These are phyloP conservation scores for Xylaria sp. DNA, from an alignment of 2,329 filamentous ascomycete species.

Conservation along the genomic window DNA sequence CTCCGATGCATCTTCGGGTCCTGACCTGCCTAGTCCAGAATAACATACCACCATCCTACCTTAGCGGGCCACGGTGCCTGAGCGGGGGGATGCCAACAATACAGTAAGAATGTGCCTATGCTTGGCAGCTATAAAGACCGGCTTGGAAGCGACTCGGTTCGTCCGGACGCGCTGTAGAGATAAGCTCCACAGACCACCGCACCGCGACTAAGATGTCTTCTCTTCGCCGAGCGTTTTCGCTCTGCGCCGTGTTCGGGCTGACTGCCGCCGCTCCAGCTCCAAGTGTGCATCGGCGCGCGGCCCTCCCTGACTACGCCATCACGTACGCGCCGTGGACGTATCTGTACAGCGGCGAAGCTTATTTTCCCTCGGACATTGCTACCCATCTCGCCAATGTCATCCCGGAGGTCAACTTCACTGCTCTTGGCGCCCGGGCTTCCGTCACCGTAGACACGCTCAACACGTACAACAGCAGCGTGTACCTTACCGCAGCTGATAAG, in stretches of 20 bases:
- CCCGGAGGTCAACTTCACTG: conserved; percentile 25
- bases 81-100: conserved; percentile 3
- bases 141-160: background rate
- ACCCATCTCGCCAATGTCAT: conserved; percentile 29
- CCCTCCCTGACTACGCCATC: conserved; percentile 31
- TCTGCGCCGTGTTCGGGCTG: conserved; percentile 23
- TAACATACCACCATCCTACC: conserved; percentile 1
- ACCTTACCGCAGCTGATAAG: conserved; percentile 23
- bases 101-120: background rate
- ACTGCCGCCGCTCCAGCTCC: conserved; percentile 19
- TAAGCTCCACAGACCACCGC: conserved; percentile 2
- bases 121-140: conserved; percentile 24
- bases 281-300: conserved; percentile 12
- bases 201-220: conserved; percentile 15
- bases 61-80: background rate
- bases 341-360: conserved; percentile 34
- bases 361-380: conserved; percentile 30
- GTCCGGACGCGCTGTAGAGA: background rate
- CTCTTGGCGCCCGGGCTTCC: conserved; percentile 18
- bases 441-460: conserved; percentile 28
- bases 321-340: conserved; percentile 34
- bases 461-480: conserved; percentile 31
- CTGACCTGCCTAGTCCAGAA: conserved; percentile 9
- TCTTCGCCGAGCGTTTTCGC: conserved; percentile 17
- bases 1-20: background rate